Evolutionary conservation across 129 eudicot species (phyloP), one percentile per base, ranked within the genome.

Genomic region (Centrapalus pauciflorus): DNA sequence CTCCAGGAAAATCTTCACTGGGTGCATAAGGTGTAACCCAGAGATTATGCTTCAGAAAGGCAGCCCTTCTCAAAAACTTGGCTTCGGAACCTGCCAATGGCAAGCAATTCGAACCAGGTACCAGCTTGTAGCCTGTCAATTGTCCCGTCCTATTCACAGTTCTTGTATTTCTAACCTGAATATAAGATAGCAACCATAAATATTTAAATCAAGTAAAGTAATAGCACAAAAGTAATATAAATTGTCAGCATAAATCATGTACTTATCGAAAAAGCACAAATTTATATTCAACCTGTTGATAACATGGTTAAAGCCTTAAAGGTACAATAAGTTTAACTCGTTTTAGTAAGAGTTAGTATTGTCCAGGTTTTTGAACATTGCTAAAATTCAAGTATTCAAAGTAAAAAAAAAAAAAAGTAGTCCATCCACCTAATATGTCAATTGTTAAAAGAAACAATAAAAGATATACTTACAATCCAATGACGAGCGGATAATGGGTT

Each of bases 121-220:
- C 95, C 82, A 90, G 70, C 73, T 90, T 90, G 84, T 84, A 90
- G 55, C 97, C 97, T 5, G 97, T 90, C 70, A 87, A 59, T 49
- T 87, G 95, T 41, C 97, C 97, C 8, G 87, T 90, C 75, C 97
- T 73, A 52, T 90, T 90, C 51, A 87, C 97, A n/a, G 82, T 84
- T 81, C 97, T 76, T 10, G 97, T 90, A 57, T 90, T 90, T 60
- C 87, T 76, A 33, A 90, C 80, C 97, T 90, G 69, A 34, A 79
- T 41, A 65, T 30, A 21, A 13, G 9, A 43, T 27, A 61, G 17
- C n/a, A 10, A 57, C 26, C 61, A 64, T 17, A 12, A 64, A 21
- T 17, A 40, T 17, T 8, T 4, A 27, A 34, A 28, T 29, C n/a
- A 34, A 29, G 59, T 16, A 58, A 10, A 17, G 4, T 34, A 21